Evolutionary conservation across 2,329 filamentous ascomycete genomes (phyloP), one percentile per base, ranked within the genome.

Genomic region (Ophiostoma piceae): DNA sequence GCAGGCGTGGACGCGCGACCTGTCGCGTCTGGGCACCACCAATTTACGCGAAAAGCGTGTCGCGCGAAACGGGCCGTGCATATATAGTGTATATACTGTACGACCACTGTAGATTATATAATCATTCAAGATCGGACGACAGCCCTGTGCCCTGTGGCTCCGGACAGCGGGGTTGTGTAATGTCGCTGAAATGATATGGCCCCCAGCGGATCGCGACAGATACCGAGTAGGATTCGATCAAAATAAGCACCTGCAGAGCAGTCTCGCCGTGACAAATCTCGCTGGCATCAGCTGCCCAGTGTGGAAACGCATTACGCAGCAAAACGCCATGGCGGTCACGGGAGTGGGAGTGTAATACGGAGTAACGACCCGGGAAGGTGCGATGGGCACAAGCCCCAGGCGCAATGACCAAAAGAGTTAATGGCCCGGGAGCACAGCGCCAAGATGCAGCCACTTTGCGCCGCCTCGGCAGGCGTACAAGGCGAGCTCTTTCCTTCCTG

Each of bases 1-100:
- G 69, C 70, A 67, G 70, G 70, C 68, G 68, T 39, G 16, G 43
- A 65, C 62, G 62, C 62, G 62, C 14, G 51, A 57, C 62, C 62
- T 22, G 70, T 66, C 72, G 71, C 69, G 68, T 72, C 71, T 51
- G 4, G 8, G 32, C 26, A 66, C 35, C 62, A 60, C 19, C 71
- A 64, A 71, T 72, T 72, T 69, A 73, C 72, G 71, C 71, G 71
- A 68, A 70, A 69, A 37, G 39, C 66, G 47, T 62, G 26, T 29
- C 51, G 19, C 68, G 68, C 29, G 41, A 9, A 32, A 16, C 14
- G 39, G 12, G 14, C 62, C 19, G 62, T 65, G 62, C 19, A 16
- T 1, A 12, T 22, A 26, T n/a, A 39, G 62, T 65, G 3, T 3
- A 37, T 41, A 5, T 1, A 39, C 62, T 39, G 9, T 19, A 26